phyloP scores from a whole-genome alignment of 2,329 filamentous ascomycete genomes.

The Penicillium sp. region DNA sequence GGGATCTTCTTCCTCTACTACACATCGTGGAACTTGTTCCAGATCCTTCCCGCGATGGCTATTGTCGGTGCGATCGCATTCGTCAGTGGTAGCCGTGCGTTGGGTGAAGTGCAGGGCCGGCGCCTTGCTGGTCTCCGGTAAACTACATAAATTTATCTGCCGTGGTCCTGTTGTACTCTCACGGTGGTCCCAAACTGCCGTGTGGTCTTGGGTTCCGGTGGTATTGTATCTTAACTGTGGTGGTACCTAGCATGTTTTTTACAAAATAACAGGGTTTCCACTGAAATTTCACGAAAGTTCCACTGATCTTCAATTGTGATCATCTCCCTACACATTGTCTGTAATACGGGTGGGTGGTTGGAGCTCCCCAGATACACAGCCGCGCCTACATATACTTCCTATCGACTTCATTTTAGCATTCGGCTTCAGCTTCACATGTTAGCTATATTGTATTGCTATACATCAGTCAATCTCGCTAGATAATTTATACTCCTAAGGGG shows the following conservation, averaged over 20 bases:
- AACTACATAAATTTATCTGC: conserved; percentile 19
- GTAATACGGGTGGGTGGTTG: background rate
- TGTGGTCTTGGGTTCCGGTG: background rate
- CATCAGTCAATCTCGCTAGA: background rate
- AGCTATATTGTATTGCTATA: background rate
- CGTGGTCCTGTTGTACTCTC: background rate
- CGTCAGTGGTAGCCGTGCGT: conserved; percentile 81
- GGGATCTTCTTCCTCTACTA: conserved; percentile 95
- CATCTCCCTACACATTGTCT: background rate
- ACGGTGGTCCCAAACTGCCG: background rate
- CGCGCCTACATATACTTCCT: background rate
- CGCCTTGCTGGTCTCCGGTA: conserved; percentile 70
- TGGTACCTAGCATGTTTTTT: conserved; percentile 13
- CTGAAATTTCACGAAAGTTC: background rate
- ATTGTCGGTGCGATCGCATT: conserved; percentile 71
- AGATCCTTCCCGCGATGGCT: conserved; percentile 72
- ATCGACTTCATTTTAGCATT: background rate
- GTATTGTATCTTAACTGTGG: conserved; percentile 21
- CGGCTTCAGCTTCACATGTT: background rate
- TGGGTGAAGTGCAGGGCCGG: conserved; percentile 89
- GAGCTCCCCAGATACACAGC: background rate
- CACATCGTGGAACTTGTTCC: conserved; percentile 85
- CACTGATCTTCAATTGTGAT: background rate
- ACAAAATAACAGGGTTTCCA: background rate
- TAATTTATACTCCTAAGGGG: background rate